Evolutionary conservation across 805 yeast species (phyloP), one percentile per base, ranked within the genome.

Genomic region (Saccharomyces paradoxus): DNA sequence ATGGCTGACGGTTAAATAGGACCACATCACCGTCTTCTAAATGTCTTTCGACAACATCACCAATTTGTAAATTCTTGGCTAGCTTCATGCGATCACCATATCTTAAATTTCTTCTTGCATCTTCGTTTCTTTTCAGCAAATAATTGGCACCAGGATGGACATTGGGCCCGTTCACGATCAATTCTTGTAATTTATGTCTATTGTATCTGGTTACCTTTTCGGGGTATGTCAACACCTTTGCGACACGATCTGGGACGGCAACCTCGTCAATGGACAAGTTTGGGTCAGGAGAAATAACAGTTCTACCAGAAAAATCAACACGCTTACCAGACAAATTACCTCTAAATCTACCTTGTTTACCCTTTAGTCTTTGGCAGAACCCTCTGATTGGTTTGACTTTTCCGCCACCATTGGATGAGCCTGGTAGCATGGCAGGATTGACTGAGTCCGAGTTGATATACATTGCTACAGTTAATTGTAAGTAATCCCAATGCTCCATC

Each of bases 401-500:
- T 28, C 79, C 75, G 48, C 79, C 80, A 58, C 76, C 74, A 50
- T 61, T 63, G 3, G 81, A 81, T 22, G 79, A 75, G 28, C 87
- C 86, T 2, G 96, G 96, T 58, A 84, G 69, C 69, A 84, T 77
- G 4, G 90, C 83, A 13, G 91, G 90, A 54, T 85, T 83, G 14
- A 91, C 94, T 30, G 96, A 86, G 71, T 94, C 99, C 0, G 97
- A 89, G 70, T 94, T 94, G 64, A 94, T 94, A 69, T 94, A 94
- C 89, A 94, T 88, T 22, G 99, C 99, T 50, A 94, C 91, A 1
- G 96, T 87, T 52, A 94, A 77, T 72, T 94, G 99, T 60, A 94
- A 74, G 68, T 89, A 94, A 67, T 94, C 99, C 99, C 99, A 94
- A 67, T 94, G 99, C 66, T 92, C 98, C 97, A 94, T 91, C 72